Conservation (phyloP, 2,329 filamentous ascomycete genomes). For the Apiospora kogelbergensis region DNA sequence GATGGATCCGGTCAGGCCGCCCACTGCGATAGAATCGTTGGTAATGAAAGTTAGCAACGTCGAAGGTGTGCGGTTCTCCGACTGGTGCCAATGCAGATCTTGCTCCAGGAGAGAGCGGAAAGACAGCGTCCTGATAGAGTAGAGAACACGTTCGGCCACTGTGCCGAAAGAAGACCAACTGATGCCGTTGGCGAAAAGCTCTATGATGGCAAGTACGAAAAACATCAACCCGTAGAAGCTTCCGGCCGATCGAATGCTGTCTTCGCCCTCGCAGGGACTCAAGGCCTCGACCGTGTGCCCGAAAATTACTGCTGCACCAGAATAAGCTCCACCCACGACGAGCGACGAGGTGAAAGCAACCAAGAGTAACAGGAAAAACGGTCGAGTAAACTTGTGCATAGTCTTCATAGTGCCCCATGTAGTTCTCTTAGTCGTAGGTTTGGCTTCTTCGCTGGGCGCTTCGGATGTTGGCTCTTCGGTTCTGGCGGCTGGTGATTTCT, state of each 20-base stretch:
- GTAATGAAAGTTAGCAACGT: slow-evolving; percentile 67
- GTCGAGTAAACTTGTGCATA: slow-evolving; percentile 37
- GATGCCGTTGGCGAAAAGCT: slow-evolving; percentile 60
- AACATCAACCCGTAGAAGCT: slow-evolving; percentile 40
- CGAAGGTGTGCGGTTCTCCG: slow-evolving; percentile 59
- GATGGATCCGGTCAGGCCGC: slow-evolving; percentile 68
- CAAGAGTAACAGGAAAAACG: slow-evolving; percentile 38
- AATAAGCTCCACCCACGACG: slow-evolving; percentile 57
- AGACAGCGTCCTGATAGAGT: slow-evolving; percentile 61
- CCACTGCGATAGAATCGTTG: slow-evolving; percentile 65
- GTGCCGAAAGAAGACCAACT: slow-evolving; percentile 54
- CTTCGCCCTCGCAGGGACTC: slow-evolving; percentile 46
- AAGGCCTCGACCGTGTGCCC: slow-evolving; percentile 50
- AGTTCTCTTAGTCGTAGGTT: slow-evolving; percentile 22
- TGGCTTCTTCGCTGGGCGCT: slow-evolving; percentile 13
- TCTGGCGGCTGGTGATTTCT: slow-evolving; percentile 12
- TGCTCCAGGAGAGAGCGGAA: slow-evolving; percentile 66
- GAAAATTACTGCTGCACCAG: slow-evolving; percentile 56
- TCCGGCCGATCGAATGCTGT: slow-evolving; percentile 35
- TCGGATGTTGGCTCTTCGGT: not conserved
- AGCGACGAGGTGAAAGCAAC: slow-evolving; percentile 42
- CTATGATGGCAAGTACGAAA: slow-evolving; percentile 53
- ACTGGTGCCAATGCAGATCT: slow-evolving; percentile 71
- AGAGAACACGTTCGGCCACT: slow-evolving; percentile 64
- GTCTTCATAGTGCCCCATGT: slow-evolving; percentile 39